Conservation (phyloP, 2,329 filamentous ascomycete genomes). For the Didymella pomorum region DNA sequence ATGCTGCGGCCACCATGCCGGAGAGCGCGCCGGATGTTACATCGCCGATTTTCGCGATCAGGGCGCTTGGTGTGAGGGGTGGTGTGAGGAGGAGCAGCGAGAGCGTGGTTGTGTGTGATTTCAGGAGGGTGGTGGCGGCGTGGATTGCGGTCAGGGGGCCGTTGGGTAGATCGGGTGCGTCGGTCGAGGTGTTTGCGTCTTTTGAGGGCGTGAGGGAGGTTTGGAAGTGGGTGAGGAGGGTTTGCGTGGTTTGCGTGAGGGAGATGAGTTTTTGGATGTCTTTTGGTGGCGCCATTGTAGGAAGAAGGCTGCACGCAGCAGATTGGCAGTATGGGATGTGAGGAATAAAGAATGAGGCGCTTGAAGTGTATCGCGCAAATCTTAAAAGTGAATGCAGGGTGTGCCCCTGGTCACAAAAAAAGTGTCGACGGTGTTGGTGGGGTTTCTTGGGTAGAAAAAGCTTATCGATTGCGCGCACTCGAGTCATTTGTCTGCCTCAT, state of each 20-base stretch:
- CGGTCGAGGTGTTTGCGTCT: slow-evolving; percentile 5
- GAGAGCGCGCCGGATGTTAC: slow-evolving; percentile 78
- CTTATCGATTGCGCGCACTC: slow-evolving; percentile 17
- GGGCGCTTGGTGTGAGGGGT: slow-evolving; percentile 82
- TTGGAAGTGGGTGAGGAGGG: slow-evolving; percentile 48
- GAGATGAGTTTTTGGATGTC: slow-evolving; percentile 44
- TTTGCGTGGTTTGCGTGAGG: slow-evolving; percentile 47
- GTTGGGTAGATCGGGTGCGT: slow-evolving; percentile 35
- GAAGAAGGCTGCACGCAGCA: not conserved
- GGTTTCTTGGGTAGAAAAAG: slow-evolving; percentile 3
- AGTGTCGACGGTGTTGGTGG: slow-evolving; percentile 11
- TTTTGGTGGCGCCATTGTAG: slow-evolving; percentile 22
- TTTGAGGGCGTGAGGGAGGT: slow-evolving; percentile 42
- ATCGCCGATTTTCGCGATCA: slow-evolving; percentile 73
- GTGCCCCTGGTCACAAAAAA: slow-evolving; percentile 1
- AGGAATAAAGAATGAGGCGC: not conserved
- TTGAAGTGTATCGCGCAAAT: not conserved
- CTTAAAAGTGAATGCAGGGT: not conserved
- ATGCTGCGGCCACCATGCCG: slow-evolving; percentile 69
- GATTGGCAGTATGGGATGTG: not conserved
- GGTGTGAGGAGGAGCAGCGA: slow-evolving; percentile 86
- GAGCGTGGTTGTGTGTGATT: slow-evolving; percentile 85
- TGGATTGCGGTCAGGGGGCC: slow-evolving; percentile 71
- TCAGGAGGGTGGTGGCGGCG: slow-evolving; percentile 76
- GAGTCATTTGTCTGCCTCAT: too few relatives aligned